A percentile compares a stretch with the other conserved stretches of the same genome.
Conservation (phyloP, 805 yeast species). For the Saccharomyces mikatae region DNA sequence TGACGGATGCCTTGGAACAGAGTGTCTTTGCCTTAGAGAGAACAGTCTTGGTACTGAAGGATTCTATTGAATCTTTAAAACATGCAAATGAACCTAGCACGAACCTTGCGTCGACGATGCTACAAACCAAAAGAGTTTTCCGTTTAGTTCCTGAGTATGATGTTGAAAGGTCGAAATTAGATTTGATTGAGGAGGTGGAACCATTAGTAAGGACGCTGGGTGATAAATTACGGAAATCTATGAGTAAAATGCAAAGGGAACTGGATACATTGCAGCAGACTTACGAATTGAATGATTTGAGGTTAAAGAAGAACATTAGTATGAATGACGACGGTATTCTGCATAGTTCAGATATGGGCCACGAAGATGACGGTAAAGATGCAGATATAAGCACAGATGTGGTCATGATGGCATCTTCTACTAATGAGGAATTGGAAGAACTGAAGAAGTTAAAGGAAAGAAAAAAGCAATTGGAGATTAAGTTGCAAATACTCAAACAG, state of each 20-base stretch:
- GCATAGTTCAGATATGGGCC: slow-evolving; percentile 1
- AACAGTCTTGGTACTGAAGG: slow-evolving; percentile 14
- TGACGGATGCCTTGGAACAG: slow-evolving; percentile 20
- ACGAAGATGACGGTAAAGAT: slow-evolving; percentile 5
- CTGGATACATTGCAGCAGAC: slow-evolving; percentile 24
- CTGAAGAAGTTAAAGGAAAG: slow-evolving; percentile 19
- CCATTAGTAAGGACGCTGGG: slow-evolving; percentile 23
- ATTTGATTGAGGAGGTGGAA: slow-evolving; percentile 27
- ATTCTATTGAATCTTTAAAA: slow-evolving; percentile 16
- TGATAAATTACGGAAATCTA: slow-evolving; percentile 21
- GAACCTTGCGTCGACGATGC: slow-evolving; percentile 17
- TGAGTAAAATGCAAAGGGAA: slow-evolving; percentile 22
- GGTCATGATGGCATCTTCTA: slow-evolving; percentile 28
- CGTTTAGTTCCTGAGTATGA: slow-evolving; percentile 29
- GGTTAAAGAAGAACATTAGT: slow-evolving; percentile 14
- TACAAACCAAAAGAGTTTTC: slow-evolving; percentile 23
- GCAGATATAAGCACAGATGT: slow-evolving; percentile 17
- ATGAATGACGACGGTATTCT: slow-evolving; percentile 3
- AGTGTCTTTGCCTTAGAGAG: slow-evolving; percentile 18
- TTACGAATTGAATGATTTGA: slow-evolving; percentile 22
- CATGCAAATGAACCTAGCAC: slow-evolving; percentile 15
- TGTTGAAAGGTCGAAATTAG: slow-evolving; percentile 27
- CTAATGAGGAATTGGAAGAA: slow-evolving; percentile 26
- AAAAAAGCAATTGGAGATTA: slow-evolving; percentile 14
- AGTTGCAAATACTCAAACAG: slow-evolving; percentile 3